Base-by-base conservation (phyloP, 1,284 basidiomycete species). In the Austropuccinia psidii region DNA sequence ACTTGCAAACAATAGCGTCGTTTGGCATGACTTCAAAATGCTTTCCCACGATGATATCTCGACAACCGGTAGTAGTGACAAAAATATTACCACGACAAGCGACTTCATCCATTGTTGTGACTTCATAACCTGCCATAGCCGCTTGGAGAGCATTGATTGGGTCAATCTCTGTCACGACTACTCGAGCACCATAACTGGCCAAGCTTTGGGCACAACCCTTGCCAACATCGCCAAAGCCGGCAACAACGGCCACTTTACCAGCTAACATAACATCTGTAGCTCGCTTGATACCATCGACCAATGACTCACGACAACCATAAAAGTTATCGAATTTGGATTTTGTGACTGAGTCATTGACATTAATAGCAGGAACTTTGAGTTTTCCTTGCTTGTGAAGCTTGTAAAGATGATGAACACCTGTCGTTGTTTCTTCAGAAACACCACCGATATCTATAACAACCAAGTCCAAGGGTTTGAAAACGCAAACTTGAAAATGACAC, bases 191-290 rank as follows among this genome's bases (percentile, higher is more conserved):
- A 83, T 98, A 99, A 43, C 93, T 91, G 76, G 89, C 88, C 80
- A 99, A 89, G 50, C 96, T 94, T 84, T 98, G 93, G 78, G 95
- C 95, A 82, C 96, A 99, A 90, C 95, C 95, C 85, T 99, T 99
- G 79, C 95, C 95, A 79, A 99, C 95, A 81, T 99, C 95, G 85
- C 95, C 95, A 83, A 90, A 99, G 76, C 95, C 95, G 79, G 95
- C 95, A 79, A 99, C 95, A 77, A 98, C 91, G 75, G 94, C 94
- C 78, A 98, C 92, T 85, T 99, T 99, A 75, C 95, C 95, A 79
- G 96, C 96, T 81, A 98, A 88, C 95, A 99, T 99, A 82, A 99
- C 93, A 83, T 99, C 95, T 79, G 95, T 99, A 76, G 95, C 95
- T 82, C 95, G 93, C 88, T 99, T 99, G 86, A 99, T 98, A 81